phyloP scores from a whole-genome alignment of 768 basidiomycete genomes.

The Crepidotus variabilis region DNA sequence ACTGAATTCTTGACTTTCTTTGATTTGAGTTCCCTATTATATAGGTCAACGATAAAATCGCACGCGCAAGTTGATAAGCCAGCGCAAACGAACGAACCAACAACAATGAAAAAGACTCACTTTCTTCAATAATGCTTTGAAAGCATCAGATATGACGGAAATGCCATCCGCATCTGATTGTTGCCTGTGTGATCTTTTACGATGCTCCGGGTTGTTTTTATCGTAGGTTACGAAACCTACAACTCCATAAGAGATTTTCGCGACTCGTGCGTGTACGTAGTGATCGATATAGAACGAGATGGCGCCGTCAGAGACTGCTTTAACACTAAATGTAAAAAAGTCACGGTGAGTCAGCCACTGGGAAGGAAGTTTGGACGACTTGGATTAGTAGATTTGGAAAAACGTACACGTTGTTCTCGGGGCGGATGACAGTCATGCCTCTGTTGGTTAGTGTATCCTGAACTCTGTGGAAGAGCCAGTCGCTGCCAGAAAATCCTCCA shows the following conservation, averaged over 20 bases:
- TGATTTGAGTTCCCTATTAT: too few species aligned
- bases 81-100: too few species aligned
- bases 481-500: conserved; percentile 50
- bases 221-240: neutral
- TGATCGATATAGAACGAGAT: conserved; percentile 36
- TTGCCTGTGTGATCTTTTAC: neutral
- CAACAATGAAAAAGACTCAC: too few species aligned
- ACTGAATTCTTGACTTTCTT: too few species aligned
- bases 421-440: conserved; percentile 31
- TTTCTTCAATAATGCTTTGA: too few species aligned
- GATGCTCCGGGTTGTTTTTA: neutral
- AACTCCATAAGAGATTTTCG: conserved; percentile 40
- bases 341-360: neutral
- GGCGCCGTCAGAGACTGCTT: conserved; percentile 30
- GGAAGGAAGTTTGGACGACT: conserved; percentile 19
- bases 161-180: too few species aligned
- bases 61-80: too few species aligned
- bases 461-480: conserved; percentile 42
- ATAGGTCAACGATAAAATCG: too few species aligned
- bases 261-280: conserved; percentile 39
- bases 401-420: conserved; percentile 46
- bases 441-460: conserved; percentile 29
- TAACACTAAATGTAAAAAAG: neutral
- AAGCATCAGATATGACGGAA: too few species aligned
- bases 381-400: conserved; percentile 42